Evolutionary conservation across 208 protist genomes (phyloP), one percentile per base, ranked within the genome.

Genomic region (Leishmania tropica): DNA sequence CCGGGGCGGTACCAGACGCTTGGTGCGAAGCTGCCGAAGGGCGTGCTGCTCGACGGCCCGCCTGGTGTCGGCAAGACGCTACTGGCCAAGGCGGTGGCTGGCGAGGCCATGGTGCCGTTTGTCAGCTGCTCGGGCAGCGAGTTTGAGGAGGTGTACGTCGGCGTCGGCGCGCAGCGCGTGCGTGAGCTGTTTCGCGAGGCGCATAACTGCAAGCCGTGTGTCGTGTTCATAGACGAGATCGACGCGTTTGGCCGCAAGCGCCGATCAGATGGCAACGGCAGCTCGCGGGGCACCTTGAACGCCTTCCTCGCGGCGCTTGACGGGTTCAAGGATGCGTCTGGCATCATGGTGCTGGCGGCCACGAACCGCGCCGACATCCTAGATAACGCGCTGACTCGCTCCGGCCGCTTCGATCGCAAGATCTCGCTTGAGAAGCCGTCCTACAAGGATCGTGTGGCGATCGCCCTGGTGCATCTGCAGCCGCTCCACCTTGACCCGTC

Each of bases 161-260:
- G 98, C 68, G 98, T 99, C 28, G 98, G 98, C 24, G 96, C 98
- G 11, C 89, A 93, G 79, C 90, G 98, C 37, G 95, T 99, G 35
- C 92, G 98, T 35, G 94, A 99, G 75, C 93, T 99, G 24, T 99
- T 99, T 86, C 85, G 83, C 6, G 84, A 92, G 62, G 98, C 99
- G 19, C 96, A 97, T 84, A 89, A 96, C 75, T 92, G 94, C 67
- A 96, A 98, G 80, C 98, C 98, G 68, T 99, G 97, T 87, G 99
- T 99, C 47, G 96, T 99, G 51, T 99, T 99, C 90, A 97, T 99
- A 53, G 98, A 99, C 89, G 99, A 99, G 83, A 99, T 99, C 77
- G 99, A 99, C 85, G 93, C 98, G 0, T 94, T 99, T 83, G 99
- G 98, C 21, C 88, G 89, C 31, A 94, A 90, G 72, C 86, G 97